phyloP scores from a whole-genome alignment of 768 basidiomycete species.

The Sistotremastrum suecicum region DNA sequence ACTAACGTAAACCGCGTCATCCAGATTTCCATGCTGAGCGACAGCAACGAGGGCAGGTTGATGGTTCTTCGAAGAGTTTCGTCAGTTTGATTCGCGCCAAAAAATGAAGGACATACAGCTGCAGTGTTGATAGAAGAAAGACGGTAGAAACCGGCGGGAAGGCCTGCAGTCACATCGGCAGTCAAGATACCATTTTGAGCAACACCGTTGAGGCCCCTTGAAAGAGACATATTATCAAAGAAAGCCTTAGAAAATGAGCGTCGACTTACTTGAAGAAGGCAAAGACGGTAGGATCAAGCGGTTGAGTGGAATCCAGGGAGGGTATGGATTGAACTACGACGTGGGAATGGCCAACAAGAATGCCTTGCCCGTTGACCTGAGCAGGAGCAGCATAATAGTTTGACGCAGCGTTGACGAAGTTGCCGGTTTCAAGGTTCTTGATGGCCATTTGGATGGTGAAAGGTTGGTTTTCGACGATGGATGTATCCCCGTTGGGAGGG shows the following conservation, averaged over 20 bases:
- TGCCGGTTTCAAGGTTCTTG: slow-evolving; percentile 26
- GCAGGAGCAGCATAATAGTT: slow-evolving; percentile 41
- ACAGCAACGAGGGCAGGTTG: slow-evolving; percentile 23
- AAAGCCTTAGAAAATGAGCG: not conserved
- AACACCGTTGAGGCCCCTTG: slow-evolving; percentile 27
- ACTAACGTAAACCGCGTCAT: slow-evolving; percentile 27
- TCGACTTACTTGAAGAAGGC: slow-evolving; percentile 41
- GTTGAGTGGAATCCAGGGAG: slow-evolving; percentile 26
- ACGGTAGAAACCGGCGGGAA: slow-evolving; percentile 37
- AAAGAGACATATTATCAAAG: slow-evolving; percentile 15
- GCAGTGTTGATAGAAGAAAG: slow-evolving; percentile 30
- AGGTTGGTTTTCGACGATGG: slow-evolving; percentile 25
- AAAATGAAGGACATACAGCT: slow-evolving; percentile 9
- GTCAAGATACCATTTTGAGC: slow-evolving; percentile 24
- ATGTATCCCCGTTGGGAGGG: slow-evolving; percentile 25
- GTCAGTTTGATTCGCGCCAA: too few relatives aligned
- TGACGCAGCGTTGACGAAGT: slow-evolving; percentile 33
- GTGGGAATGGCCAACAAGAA: slow-evolving; percentile 42
- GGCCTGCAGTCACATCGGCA: slow-evolving; percentile 35
- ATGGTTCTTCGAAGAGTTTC: slow-evolving; percentile 19
- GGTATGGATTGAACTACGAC: slow-evolving; percentile 35
- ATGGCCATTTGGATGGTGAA: slow-evolving; percentile 30
- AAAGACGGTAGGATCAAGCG: slow-evolving; percentile 37
- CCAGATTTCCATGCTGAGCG: slow-evolving; percentile 27
- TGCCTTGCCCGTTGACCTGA: slow-evolving; percentile 26